phyloP scores from a whole-genome alignment of 768 basidiomycete species.

The Hemileccinum impolitum region DNA sequence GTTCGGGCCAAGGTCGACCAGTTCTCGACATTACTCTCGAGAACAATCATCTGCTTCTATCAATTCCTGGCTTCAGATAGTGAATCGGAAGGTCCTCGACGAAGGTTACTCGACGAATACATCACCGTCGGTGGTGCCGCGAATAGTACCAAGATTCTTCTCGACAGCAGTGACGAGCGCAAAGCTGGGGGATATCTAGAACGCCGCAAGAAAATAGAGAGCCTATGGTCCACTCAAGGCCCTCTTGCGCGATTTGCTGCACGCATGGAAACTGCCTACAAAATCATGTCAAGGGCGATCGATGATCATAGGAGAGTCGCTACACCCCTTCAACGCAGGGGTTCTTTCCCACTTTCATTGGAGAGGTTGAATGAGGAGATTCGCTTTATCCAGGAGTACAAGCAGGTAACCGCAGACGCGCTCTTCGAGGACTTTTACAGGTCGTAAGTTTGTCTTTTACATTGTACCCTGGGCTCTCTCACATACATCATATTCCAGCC shows the following conservation, averaged over 20 bases:
- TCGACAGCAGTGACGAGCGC: conserved; percentile 22
- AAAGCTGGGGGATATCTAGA: conserved; percentile 20
- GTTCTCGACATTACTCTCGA: conserved; percentile 19
- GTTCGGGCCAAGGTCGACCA: conserved; percentile 22
- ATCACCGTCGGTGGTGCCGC: conserved; percentile 26
- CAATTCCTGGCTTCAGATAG: conserved; percentile 27
- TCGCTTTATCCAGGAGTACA: conserved; percentile 19
- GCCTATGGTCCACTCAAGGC: conserved; percentile 17
- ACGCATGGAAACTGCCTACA: conserved; percentile 18
- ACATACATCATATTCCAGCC: conserved; percentile 7
- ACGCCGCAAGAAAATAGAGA: conserved; percentile 19
- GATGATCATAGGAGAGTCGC: conserved; percentile 16
- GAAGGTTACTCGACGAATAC: conserved; percentile 25
- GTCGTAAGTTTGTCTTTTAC: conserved; percentile 8
- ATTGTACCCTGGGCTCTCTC: neutral
- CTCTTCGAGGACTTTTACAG: conserved; percentile 22
- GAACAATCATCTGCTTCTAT: conserved; percentile 26
- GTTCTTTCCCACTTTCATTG: conserved; percentile 20
- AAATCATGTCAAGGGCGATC: conserved; percentile 21
- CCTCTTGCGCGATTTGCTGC: conserved; percentile 17
- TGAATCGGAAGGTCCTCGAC: conserved; percentile 20
- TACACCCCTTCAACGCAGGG: conserved; percentile 12
- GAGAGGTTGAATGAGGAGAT: conserved; percentile 25
- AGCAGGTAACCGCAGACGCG: conserved; percentile 10
- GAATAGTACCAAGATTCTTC: conserved; percentile 23